A percentile compares a stretch with the other conserved stretches of the same genome.
Evolutionary conservation across 176 grass and related monocot species (phyloP).

Genomic region (Oropetium thomaeum): DNA sequence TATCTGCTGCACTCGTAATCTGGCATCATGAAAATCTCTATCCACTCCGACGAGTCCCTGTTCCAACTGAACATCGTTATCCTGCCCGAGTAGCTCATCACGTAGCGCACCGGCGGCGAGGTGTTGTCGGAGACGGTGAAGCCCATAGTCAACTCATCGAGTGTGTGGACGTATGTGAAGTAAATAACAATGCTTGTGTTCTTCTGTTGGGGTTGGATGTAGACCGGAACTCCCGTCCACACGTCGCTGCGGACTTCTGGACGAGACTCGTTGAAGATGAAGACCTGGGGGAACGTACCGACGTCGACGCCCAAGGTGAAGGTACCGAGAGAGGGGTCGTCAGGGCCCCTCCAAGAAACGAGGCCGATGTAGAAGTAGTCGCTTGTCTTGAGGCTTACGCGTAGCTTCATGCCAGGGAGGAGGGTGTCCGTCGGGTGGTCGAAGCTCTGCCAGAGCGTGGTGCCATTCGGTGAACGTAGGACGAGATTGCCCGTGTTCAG

Average conservation of each 20-base stretch:
- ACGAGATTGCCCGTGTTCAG: slow-evolving; percentile 24
- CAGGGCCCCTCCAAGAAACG: too few relatives aligned
- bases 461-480: background rate
- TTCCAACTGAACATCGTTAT: too few relatives aligned
- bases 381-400: too few relatives aligned
- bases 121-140: too few relatives aligned
- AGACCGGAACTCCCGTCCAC: slow-evolving; percentile 34
- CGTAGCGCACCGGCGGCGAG: too few relatives aligned
- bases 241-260: background rate
- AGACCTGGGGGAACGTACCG: background rate
- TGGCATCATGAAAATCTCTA: too few relatives aligned
- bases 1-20: background rate
- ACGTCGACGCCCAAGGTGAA: background rate
- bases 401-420: slow-evolving; percentile 28
- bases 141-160: too few relatives aligned
- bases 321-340: slow-evolving; percentile 20
- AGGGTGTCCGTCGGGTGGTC: slow-evolving; percentile 34
- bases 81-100: too few relatives aligned
- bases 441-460: slow-evolving; percentile 45
- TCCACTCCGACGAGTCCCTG: too few relatives aligned
- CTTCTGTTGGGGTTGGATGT: too few relatives aligned
- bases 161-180: too few relatives aligned
- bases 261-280: background rate
- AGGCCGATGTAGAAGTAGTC: too few relatives aligned
- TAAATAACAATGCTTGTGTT: background rate